phyloP scores from a whole-genome alignment of 805 yeast species.

The Yarrowia sp. region DNA sequence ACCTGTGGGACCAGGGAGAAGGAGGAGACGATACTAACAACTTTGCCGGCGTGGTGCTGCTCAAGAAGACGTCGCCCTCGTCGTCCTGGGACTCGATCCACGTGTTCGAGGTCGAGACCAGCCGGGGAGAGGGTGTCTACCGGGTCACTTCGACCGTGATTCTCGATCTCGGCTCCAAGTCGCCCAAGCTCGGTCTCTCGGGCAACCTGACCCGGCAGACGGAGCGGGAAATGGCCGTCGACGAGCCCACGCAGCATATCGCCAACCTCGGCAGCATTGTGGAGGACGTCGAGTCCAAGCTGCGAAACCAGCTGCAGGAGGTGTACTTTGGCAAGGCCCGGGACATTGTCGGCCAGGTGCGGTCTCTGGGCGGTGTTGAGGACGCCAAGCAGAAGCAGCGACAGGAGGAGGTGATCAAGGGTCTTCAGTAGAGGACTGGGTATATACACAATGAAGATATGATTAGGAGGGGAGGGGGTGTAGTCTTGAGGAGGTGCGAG shows the following conservation, averaged over 20 bases:
- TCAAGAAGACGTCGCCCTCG: constrained; percentile 63
- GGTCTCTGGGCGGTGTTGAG: constrained; percentile 46
- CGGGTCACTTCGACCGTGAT: constrained; percentile 88
- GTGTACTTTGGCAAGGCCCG: constrained; percentile 95
- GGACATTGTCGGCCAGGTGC: constrained; percentile 78
- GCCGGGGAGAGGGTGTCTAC: constrained; percentile 58
- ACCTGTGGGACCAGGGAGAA: constrained; percentile 77
- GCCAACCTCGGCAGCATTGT: constrained; percentile 84
- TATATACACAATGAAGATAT: no score
- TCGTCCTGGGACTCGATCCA: constrained; percentile 94
- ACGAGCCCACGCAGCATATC: constrained; percentile 63
- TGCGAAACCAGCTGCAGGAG: constrained; percentile 87
- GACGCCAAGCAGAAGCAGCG: constrained; percentile 22
- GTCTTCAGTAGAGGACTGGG: constrained; percentile 16
- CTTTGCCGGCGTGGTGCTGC: constrained; percentile 89
- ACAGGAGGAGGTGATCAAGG: constrained; percentile 38
- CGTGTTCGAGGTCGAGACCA: constrained; percentile 74
- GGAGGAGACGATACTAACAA: constrained; percentile 56
- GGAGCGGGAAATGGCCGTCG: constrained; percentile 58
- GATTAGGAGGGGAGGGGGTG: background rate
- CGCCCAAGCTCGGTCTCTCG: constrained; percentile 60
- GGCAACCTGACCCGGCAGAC: constrained; percentile 87
- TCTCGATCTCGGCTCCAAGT: constrained; percentile 63
- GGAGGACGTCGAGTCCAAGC: constrained; percentile 86
- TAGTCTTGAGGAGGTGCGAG: no score